Percentiles rank a stretch among this genome's conserved stretches.
Evolutionary conservation across 1,284 basidiomycete species (phyloP).

Genomic region (Marasmius tenuissimus): DNA sequence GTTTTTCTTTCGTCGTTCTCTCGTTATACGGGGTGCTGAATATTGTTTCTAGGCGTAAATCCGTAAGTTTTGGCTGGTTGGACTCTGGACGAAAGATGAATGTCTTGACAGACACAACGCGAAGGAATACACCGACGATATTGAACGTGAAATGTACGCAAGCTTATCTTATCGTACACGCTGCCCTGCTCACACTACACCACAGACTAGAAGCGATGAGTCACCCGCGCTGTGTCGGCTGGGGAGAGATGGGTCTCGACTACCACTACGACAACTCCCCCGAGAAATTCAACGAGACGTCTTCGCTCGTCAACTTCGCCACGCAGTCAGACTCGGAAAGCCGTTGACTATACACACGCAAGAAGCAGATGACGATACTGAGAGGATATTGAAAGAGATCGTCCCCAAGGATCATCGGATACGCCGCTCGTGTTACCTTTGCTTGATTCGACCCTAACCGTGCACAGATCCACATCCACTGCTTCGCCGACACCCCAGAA

Average conservation of each 20-base stretch:
- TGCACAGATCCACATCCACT: constrained; percentile 72
- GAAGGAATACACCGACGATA: constrained; percentile 60
- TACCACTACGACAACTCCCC: constrained; percentile 79
- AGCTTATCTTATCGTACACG: not conserved
- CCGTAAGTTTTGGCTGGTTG: constrained; percentile 46
- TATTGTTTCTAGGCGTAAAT: constrained; percentile 55
- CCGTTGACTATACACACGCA: constrained; percentile 74
- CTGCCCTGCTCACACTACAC: not conserved
- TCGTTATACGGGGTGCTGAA: not conserved
- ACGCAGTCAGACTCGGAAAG: constrained; percentile 67
- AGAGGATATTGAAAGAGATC: constrained; percentile 68
- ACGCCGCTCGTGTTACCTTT: constrained; percentile 8
- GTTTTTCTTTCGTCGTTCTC: constrained; percentile 24
- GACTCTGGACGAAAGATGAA: not conserved
- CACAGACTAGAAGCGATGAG: constrained; percentile 69
- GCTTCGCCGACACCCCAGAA: constrained; percentile 77
- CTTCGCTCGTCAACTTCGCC: constrained; percentile 64
- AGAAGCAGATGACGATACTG: constrained; percentile 80
- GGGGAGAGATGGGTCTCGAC: constrained; percentile 85
- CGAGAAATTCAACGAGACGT: constrained; percentile 64
- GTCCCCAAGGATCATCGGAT: constrained; percentile 72
- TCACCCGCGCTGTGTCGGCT: constrained; percentile 79
- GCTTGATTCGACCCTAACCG: not conserved
- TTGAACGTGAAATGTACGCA: constrained; percentile 68
- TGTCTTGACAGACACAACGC: constrained; percentile 63